Conservation (phyloP, 225 moss, liverwort and hornwort species). For the Physcomitrium patens region DNA sequence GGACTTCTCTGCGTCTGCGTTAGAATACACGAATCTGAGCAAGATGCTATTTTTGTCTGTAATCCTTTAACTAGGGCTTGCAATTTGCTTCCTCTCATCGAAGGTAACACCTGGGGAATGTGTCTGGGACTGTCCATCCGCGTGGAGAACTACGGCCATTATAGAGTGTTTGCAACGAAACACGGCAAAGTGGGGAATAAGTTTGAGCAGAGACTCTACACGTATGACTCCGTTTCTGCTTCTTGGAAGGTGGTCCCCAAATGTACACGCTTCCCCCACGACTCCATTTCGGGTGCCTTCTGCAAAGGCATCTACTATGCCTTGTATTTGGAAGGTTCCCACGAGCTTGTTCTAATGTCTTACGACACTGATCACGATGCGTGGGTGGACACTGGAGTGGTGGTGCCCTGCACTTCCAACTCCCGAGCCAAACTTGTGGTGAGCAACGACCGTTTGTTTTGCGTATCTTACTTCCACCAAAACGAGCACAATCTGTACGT, state of each 20-base stretch:
- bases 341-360: conserved; percentile 35
- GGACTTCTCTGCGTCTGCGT: conserved; percentile 26
- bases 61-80: conserved; percentile 38
- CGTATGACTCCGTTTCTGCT: conserved; percentile 30
- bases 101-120: conserved; percentile 12
- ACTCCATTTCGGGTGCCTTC: conserved; percentile 28
- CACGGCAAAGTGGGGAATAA: conserved; percentile 23
- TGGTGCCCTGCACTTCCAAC: background rate
- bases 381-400: conserved; percentile 33
- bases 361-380: conserved; percentile 24
- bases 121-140: conserved; percentile 26
- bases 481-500: conserved; percentile 27
- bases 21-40: conserved; percentile 39
- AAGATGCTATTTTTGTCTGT: conserved; percentile 44
- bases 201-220: conserved; percentile 33
- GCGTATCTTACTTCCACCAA: background rate
- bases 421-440: conserved; percentile 27
- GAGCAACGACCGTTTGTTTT: conserved; percentile 22
- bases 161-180: conserved; percentile 34
- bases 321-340: conserved; percentile 15
- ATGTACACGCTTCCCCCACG: conserved; percentile 23
- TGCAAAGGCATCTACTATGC: conserved; percentile 29
- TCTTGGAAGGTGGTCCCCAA: conserved; percentile 21
- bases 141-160: conserved; percentile 13
- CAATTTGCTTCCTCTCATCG: conserved; percentile 30